These are phyloP conservation scores for Taphrina sp. DNA, from an alignment of 1,139 yeast genomes.

Conservation along the genomic window DNA sequence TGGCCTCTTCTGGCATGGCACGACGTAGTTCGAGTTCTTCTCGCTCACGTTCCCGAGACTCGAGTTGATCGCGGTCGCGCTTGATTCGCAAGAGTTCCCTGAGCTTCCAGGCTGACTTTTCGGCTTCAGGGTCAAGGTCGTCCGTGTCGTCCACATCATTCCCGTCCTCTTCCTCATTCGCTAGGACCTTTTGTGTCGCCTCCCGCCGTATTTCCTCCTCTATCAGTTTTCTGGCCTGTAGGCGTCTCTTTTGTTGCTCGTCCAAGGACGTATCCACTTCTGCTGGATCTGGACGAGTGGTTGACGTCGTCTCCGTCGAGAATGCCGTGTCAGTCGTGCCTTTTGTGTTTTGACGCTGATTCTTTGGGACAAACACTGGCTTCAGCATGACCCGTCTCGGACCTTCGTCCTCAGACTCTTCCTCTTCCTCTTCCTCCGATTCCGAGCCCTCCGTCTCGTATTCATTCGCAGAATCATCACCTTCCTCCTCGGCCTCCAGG, in stretches of 20 bases:
- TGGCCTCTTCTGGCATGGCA: slow-evolving; percentile 44
- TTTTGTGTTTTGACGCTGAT: neutral
- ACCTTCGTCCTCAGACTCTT: slow-evolving; percentile 12
- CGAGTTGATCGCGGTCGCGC: slow-evolving; percentile 49
- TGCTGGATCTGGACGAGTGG: neutral
- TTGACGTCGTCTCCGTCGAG: neutral
- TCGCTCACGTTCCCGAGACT: slow-evolving; percentile 46
- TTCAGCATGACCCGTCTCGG: slow-evolving; percentile 9
- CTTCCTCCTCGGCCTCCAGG: neutral
- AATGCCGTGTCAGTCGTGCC: neutral
- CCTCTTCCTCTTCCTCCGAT: slow-evolving; percentile 2
- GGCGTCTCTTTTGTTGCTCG: slow-evolving; percentile 12
- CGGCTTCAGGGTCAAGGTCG: slow-evolving; percentile 53
- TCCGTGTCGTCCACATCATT: slow-evolving; percentile 54
- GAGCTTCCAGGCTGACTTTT: slow-evolving; percentile 50
- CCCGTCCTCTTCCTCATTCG: slow-evolving; percentile 39
- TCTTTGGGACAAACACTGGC: slow-evolving; percentile 6
- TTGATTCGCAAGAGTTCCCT: slow-evolving; percentile 49
- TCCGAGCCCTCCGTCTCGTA: slow-evolving; percentile 6
- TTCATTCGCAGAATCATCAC: neutral
- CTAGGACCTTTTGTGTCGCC: slow-evolving; percentile 3
- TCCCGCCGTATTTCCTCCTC: neutral
- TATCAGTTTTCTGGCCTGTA: slow-evolving; percentile 1
- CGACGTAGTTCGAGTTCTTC: slow-evolving; percentile 47
- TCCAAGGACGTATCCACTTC: neutral